These are phyloP conservation scores for Paramyrothecium roridum DNA, from an alignment of 2,329 filamentous ascomycete species.

Conservation along the genomic window DNA sequence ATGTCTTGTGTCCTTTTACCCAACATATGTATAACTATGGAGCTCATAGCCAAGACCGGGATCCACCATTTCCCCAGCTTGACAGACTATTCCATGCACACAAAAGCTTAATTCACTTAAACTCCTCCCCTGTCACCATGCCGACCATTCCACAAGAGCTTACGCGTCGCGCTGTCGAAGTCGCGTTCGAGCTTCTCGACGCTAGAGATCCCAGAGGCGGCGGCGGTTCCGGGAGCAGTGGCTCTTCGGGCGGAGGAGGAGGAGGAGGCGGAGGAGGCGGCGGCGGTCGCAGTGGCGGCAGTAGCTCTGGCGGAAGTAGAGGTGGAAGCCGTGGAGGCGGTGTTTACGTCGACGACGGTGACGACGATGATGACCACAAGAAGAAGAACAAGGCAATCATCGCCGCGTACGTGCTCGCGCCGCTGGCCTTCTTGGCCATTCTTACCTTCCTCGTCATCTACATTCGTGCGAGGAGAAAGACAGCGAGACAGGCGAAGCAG, in stretches of 20 bases:
- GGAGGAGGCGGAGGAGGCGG: neutral
- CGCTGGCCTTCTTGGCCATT: neutral
- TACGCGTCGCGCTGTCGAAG: neutral
- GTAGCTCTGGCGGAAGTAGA: neutral
- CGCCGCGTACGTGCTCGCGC: neutral
- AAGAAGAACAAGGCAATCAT: neutral
- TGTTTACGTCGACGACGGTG: neutral
- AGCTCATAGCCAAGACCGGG: neutral
- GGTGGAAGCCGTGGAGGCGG: no score
- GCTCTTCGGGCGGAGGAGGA: neutral
- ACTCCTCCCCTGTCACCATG: neutral
- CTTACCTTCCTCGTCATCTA: neutral
- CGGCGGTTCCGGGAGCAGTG: neutral
- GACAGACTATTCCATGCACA: neutral
- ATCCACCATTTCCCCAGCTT: neutral
- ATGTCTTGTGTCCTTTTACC: no score
- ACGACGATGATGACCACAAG: neutral
- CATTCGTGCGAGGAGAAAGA: neutral
- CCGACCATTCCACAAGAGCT: neutral
- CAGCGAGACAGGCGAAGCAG: neutral
- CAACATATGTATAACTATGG: no score
- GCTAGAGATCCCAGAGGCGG: neutral
- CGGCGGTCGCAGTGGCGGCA: neutral
- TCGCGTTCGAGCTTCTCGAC: neutral
- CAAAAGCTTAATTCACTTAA: neutral